phyloP scores from a whole-genome alignment of 2,329 filamentous ascomycete genomes.

The Penicillium freii region DNA sequence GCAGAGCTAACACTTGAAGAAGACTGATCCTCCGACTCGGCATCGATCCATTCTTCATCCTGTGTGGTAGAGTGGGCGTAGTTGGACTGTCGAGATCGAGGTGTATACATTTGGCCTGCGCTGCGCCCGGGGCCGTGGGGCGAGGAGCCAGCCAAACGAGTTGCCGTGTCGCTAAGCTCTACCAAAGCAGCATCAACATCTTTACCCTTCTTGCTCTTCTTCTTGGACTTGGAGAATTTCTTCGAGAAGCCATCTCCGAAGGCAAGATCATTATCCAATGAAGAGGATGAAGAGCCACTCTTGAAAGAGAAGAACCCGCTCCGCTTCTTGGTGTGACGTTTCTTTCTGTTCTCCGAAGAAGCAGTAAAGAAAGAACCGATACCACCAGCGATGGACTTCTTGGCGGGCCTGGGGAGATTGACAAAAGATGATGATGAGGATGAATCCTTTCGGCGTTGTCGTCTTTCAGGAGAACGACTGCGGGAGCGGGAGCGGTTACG shows the following conservation, averaged over 20 bases:
- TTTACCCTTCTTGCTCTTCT: conserved; percentile 28
- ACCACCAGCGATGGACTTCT: conserved; percentile 51
- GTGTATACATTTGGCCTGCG: conserved; percentile 34
- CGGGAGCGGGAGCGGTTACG: conserved; percentile 30
- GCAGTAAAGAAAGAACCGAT: conserved; percentile 64
- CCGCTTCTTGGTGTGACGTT: conserved; percentile 47
- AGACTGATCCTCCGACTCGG: conserved; percentile 53
- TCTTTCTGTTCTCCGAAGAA: conserved; percentile 55
- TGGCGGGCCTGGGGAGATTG: conserved; percentile 62
- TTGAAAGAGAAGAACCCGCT: conserved; percentile 57
- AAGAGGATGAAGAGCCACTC: conserved; percentile 63
- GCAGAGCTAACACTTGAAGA: conserved; percentile 55
- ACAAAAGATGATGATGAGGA: conserved; percentile 61
- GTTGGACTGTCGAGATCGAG: conserved; percentile 30
- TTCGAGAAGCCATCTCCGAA: conserved; percentile 59
- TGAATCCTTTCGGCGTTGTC: conserved; percentile 39
- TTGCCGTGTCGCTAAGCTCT: conserved; percentile 49
- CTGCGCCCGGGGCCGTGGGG: conserved; percentile 35
- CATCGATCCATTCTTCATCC: conserved; percentile 57
- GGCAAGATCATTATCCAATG: conserved; percentile 65
- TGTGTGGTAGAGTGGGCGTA: conserved; percentile 38
- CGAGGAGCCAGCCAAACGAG: conserved; percentile 45
- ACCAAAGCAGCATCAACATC: conserved; percentile 49
- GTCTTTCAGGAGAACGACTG: conserved; percentile 38
- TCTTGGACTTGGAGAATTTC: conserved; percentile 38